These are phyloP conservation scores for Corylus americana DNA, from an alignment of 306 rosid species.

Conservation along the genomic window DNA sequence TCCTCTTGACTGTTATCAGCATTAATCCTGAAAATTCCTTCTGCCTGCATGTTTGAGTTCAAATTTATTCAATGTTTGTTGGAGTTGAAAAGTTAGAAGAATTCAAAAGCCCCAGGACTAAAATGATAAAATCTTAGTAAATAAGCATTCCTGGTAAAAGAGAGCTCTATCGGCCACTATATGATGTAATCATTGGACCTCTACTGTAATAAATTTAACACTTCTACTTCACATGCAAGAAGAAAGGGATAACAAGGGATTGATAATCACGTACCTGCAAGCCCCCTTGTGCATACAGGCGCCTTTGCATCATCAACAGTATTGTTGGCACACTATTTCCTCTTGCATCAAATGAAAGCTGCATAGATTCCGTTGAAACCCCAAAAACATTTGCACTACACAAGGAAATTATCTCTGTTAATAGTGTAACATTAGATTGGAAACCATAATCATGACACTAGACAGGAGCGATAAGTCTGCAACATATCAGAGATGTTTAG, in stretches of 20 bases:
- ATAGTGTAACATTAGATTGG: slow-evolving; percentile 14
- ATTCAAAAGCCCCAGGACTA: not conserved
- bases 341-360: slow-evolving; percentile 95
- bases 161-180: slow-evolving; percentile 5
- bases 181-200: not conserved
- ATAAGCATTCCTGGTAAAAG: not conserved
- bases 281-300: slow-evolving; percentile 82
- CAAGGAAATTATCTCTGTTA: slow-evolving; percentile 38
- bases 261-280: slow-evolving; percentile 62
- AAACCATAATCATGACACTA: slow-evolving; percentile 13
- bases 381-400: slow-evolving; percentile 91
- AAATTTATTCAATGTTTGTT: slow-evolving; percentile 26
- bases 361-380: slow-evolving; percentile 99
- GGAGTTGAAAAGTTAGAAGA: slow-evolving; percentile 23
- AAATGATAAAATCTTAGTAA: not conserved
- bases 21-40: slow-evolving; percentile 94
- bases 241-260: slow-evolving; percentile 20
- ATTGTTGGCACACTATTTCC: slow-evolving; percentile 97
- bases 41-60: slow-evolving; percentile 63
- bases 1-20: slow-evolving; percentile 96
- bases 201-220: slow-evolving; percentile 12
- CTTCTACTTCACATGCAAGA: slow-evolving; percentile 3
- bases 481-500: not conserved
- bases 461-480: not conserved
- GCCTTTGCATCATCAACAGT: slow-evolving; percentile 87